Evolutionary conservation across 2,329 filamentous ascomycete species (phyloP).

Genomic region (Aspergillus clavatus): DNA sequence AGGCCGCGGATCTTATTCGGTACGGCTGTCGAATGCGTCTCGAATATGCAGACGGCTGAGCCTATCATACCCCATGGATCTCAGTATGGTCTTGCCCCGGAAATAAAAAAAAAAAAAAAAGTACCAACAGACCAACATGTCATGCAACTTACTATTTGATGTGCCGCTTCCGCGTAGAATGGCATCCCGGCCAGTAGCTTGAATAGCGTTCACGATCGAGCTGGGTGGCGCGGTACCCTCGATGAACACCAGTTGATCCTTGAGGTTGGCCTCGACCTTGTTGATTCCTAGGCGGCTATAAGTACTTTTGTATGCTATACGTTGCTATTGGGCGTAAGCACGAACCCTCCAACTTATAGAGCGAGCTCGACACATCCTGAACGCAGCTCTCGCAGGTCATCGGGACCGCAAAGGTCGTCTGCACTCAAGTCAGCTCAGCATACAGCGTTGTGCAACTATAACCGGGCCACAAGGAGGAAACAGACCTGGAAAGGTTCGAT

Average conservation of each 20-base stretch:
- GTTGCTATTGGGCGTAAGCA: not conserved
- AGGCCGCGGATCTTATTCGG: conserved; percentile 73
- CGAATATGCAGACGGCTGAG: conserved; percentile 80
- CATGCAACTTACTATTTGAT: conserved; percentile 62
- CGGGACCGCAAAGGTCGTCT: conserved; percentile 94
- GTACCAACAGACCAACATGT: too few relatives aligned
- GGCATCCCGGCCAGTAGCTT: conserved; percentile 85
- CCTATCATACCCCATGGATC: conserved; percentile 16
- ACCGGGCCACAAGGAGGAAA: not conserved
- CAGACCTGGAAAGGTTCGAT: conserved; percentile 46
- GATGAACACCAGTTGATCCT: conserved; percentile 76
- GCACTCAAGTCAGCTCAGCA: conserved; percentile 15
- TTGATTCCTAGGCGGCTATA: conserved; percentile 57
- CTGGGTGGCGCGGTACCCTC: conserved; percentile 88
- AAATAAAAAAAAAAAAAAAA: too few relatives aligned
- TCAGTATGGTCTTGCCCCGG: conserved; percentile 5
- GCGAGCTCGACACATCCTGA: conserved; percentile 73
- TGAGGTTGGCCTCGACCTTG: conserved; percentile 75
- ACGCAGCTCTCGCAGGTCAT: conserved; percentile 88
- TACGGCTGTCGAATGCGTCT: conserved; percentile 65
- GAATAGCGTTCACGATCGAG: conserved; percentile 80
- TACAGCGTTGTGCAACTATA: not conserved
- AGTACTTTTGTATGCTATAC: not conserved
- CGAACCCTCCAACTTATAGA: conserved; percentile 66
- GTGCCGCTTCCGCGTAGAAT: conserved; percentile 85